A percentile compares a stretch with the other conserved stretches of the same genome.
phyloP scores from a whole-genome alignment of 257 asterid species.

The Plectranthus barbatus region DNA sequence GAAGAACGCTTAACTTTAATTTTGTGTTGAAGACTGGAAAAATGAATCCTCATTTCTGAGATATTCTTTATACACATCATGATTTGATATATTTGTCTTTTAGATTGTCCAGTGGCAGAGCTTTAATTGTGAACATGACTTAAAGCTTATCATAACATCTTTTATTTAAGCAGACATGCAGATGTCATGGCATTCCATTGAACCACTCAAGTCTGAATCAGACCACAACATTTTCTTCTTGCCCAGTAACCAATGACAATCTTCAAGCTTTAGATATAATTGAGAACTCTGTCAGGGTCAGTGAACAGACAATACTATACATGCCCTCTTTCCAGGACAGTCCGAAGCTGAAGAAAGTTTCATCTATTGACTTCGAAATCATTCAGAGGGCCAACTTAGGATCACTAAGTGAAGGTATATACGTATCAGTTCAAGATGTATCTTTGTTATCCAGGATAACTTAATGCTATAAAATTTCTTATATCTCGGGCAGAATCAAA shows the following conservation, averaged over 20 bases:
- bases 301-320: slow-evolving; percentile 58
- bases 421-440: slow-evolving; percentile 8
- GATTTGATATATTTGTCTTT: not conserved
- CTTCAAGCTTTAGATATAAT: slow-evolving; percentile 49
- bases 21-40: not conserved
- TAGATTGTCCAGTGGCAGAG: slow-evolving; percentile 6
- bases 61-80: not conserved
- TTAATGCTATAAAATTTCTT: slow-evolving; percentile 2
- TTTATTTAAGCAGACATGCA: slow-evolving; percentile 63
- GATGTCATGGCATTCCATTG: slow-evolving; percentile 82
- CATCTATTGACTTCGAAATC: slow-evolving; percentile 56
- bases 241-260: slow-evolving; percentile 52
- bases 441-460: not conserved
- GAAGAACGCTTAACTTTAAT: not conserved
- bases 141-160: slow-evolving; percentile 11
- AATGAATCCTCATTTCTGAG: not conserved
- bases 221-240: slow-evolving; percentile 22
- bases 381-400: slow-evolving; percentile 69
- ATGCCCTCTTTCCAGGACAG: slow-evolving; percentile 80
- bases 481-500: not conserved
- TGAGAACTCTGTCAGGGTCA: slow-evolving; percentile 65
- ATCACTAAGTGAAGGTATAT: slow-evolving; percentile 74
- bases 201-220: slow-evolving; percentile 29
- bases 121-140: slow-evolving; percentile 9
- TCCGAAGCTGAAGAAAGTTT: slow-evolving; percentile 39